Evolutionary conservation across 306 rosid species (phyloP).

Genomic region (Senna siamea): DNA sequence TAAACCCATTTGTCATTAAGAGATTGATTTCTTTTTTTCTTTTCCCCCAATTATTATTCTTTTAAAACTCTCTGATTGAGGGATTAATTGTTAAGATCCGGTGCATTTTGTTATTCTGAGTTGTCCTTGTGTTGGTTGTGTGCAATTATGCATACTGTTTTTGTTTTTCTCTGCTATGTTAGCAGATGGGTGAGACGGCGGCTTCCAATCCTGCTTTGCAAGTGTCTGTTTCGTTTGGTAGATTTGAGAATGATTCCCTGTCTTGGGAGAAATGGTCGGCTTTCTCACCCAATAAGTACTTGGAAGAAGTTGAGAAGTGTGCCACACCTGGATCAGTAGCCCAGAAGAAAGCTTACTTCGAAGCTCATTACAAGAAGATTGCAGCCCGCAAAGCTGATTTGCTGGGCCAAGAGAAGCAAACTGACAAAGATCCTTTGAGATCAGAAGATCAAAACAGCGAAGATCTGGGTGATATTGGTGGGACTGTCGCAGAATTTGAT

Average conservation of each 20-base stretch:
- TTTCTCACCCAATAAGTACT: constrained; percentile 79
- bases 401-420: constrained; percentile 57
- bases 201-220: constrained; percentile 57
- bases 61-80: constrained; percentile 25
- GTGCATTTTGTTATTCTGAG: constrained; percentile 31
- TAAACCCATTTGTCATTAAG: constrained; percentile 40
- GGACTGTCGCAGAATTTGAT: constrained; percentile 42
- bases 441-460: constrained; percentile 43
- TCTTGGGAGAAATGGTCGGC: constrained; percentile 94
- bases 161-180: constrained; percentile 33
- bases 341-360: constrained; percentile 81
- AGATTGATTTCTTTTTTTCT: constrained; percentile 18
- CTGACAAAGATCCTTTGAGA: constrained; percentile 39
- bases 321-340: constrained; percentile 93
- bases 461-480: constrained; percentile 42
- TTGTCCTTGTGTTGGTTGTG: constrained; percentile 37
- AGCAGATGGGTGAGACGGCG: constrained; percentile 65
- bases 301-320: constrained; percentile 91
- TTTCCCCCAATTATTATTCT: background rate
- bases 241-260: constrained; percentile 75
- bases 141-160: constrained; percentile 32
- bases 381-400: constrained; percentile 74
- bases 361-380: constrained; percentile 83
- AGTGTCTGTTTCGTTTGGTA: constrained; percentile 81
- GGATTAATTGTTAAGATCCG: constrained; percentile 17